Conservation (phyloP, 2,329 filamentous ascomycete species). For the Dactylellina leptospora region DNA sequence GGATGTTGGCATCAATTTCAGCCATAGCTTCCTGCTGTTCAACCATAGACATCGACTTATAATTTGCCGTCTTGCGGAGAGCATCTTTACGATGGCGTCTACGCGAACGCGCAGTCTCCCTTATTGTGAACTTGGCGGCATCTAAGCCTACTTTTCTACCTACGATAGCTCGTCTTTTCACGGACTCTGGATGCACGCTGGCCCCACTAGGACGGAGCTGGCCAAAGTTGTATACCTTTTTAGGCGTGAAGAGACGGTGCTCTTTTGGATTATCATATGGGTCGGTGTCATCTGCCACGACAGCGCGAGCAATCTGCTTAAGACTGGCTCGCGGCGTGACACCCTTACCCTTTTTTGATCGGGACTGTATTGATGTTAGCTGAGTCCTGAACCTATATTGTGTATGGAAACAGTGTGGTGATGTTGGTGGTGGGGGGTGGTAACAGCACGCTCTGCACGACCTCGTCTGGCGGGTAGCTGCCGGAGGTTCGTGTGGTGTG, state of each 20-base stretch:
- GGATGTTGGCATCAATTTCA: slow-evolving; percentile 27
- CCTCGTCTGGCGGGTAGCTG: not conserved
- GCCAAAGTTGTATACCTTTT: slow-evolving; percentile 35
- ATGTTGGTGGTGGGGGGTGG: not conserved
- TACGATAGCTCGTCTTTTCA: slow-evolving; percentile 40
- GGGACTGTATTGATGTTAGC: too few relatives aligned
- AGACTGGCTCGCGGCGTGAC: slow-evolving; percentile 3
- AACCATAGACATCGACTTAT: not conserved
- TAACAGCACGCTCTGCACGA: slow-evolving; percentile 14
- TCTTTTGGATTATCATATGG: slow-evolving; percentile 21
- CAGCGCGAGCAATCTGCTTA: not conserved
- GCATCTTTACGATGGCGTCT: slow-evolving; percentile 42
- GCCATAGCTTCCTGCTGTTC: slow-evolving; percentile 10
- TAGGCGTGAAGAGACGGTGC: slow-evolving; percentile 29
- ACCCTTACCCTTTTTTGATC: too few relatives aligned
- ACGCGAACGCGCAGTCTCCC: slow-evolving; percentile 41
- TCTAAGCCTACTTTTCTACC: slow-evolving; percentile 39
- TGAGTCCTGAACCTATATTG: too few relatives aligned
- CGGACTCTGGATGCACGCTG: slow-evolving; percentile 42
- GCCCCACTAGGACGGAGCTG: slow-evolving; percentile 19
- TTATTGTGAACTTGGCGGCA: slow-evolving; percentile 39
- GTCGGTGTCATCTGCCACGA: slow-evolving; percentile 13
- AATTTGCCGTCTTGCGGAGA: slow-evolving; percentile 3
- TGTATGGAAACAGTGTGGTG: too few relatives aligned
- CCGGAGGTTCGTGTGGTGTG: slow-evolving; percentile 28